These are phyloP conservation scores for Lichina pygmaea DNA, from an alignment of 495 filamentous ascomycete species.

Conservation along the genomic window DNA sequence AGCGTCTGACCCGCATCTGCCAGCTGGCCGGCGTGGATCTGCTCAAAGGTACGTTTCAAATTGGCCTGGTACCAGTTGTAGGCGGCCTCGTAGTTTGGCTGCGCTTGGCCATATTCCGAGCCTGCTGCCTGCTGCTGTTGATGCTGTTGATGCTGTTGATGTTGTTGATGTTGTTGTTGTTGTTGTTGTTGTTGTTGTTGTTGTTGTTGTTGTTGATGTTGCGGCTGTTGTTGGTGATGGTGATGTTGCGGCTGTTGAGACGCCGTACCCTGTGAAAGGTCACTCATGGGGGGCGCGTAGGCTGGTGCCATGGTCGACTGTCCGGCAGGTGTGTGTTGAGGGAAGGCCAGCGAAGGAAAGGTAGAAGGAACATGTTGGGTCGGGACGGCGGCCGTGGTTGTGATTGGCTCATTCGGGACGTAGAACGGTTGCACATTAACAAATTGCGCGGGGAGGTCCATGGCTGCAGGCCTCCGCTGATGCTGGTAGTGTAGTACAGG, in stretches of 20 bases:
- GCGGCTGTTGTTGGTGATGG: conserved; percentile 4
- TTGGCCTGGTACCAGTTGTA: conserved; percentile 48
- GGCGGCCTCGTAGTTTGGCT: conserved; percentile 26
- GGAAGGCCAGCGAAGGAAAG: conserved; percentile 25
- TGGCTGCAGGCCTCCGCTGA: conserved; percentile 49
- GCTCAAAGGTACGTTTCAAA: conserved; percentile 47
- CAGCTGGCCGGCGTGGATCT: conserved; percentile 45
- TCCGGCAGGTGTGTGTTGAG: conserved; percentile 22
- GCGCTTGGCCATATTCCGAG: conserved; percentile 11
- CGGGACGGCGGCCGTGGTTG: conserved; percentile 23
- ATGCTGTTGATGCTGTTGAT: too few species aligned
- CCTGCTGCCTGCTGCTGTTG: conserved; percentile 1
- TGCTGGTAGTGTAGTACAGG: conserved; percentile 44
- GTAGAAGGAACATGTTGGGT: conserved; percentile 26
- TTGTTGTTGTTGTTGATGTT: too few species aligned
- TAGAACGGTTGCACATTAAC: conserved; percentile 49
- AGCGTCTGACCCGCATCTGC: conserved; percentile 45
- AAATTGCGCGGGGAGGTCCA: conserved; percentile 51
- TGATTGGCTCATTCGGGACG: conserved; percentile 34
- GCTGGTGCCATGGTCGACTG: conserved; percentile 22
- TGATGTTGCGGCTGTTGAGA: conserved; percentile 8
- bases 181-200: conserved; percentile 6
- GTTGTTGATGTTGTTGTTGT: background rate
- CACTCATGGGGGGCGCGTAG: conserved; percentile 26
- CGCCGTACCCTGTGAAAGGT: conserved; percentile 17